Conservation (phyloP, 2,329 filamentous ascomycete genomes). For the Emericellopsis atlantica region DNA sequence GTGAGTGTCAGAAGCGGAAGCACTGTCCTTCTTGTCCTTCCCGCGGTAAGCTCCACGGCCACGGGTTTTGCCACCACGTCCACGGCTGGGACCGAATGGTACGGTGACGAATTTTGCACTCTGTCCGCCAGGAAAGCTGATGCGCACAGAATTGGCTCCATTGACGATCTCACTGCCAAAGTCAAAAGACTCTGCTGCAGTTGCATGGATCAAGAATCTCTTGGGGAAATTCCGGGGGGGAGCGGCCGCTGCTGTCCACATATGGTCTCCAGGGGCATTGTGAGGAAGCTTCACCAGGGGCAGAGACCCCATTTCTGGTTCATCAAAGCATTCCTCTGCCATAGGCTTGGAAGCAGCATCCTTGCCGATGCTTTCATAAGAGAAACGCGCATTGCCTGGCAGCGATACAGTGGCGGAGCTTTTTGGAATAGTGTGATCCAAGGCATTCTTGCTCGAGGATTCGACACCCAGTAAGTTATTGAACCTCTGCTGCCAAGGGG, state of each 20-base stretch:
- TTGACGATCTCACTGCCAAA: constrained; percentile 18
- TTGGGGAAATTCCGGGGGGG: constrained; percentile 41
- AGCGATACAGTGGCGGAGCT: constrained; percentile 59
- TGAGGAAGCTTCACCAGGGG: constrained; percentile 57
- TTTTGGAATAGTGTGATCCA: constrained; percentile 39
- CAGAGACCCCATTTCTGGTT: constrained; percentile 69
- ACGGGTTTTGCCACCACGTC: constrained; percentile 14
- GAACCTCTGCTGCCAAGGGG: constrained; percentile 69
- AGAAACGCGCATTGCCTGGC: constrained; percentile 20
- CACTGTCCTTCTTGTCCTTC: constrained; percentile 19
- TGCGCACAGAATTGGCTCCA: constrained; percentile 21
- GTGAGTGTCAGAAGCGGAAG: constrained; percentile 14
- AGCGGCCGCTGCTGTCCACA: constrained; percentile 9
- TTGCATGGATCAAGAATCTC: constrained; percentile 30
- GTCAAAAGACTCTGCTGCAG: constrained; percentile 19
- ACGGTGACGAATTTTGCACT: constrained; percentile 24
- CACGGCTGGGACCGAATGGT: constrained; percentile 19
- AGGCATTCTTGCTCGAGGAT: constrained; percentile 53
- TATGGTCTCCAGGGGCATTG: constrained; percentile 31
- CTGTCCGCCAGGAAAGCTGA: constrained; percentile 28
- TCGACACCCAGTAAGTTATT: constrained; percentile 63
- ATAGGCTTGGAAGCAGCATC: constrained; percentile 49
- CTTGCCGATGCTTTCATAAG: background rate
- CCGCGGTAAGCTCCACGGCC: constrained; percentile 16
- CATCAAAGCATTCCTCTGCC: constrained; percentile 69